phyloP scores from a whole-genome alignment of 306 rosid species.

The Alnus glutinosa region DNA sequence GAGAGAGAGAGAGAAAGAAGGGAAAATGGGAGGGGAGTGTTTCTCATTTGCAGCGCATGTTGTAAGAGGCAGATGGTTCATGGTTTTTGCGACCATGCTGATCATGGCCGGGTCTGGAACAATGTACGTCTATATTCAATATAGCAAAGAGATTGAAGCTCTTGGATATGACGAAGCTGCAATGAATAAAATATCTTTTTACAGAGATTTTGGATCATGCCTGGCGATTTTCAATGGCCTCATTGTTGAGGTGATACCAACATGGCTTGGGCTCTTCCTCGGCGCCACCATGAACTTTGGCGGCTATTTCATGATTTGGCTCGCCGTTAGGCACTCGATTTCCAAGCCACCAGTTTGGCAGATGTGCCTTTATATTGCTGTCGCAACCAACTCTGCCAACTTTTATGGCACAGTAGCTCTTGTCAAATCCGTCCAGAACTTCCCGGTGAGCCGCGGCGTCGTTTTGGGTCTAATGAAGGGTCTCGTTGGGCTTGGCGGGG shows the following conservation, averaged over 20 bases:
- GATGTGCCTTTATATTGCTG: slow-evolving; percentile 45
- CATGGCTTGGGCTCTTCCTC: slow-evolving; percentile 47
- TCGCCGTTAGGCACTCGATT: slow-evolving; percentile 36
- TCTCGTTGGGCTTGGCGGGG: slow-evolving; percentile 53
- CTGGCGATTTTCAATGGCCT: slow-evolving; percentile 45
- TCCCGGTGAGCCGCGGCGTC: slow-evolving; percentile 56
- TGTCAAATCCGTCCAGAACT: slow-evolving; percentile 44
- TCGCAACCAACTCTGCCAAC: slow-evolving; percentile 47
- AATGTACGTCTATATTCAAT: slow-evolving; percentile 39
- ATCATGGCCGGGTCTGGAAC: slow-evolving; percentile 56
- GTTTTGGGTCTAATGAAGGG: slow-evolving; percentile 56
- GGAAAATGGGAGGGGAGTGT: not conserved
- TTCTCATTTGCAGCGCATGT: slow-evolving; percentile 13
- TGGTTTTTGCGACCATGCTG: slow-evolving; percentile 46
- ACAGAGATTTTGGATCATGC: slow-evolving; percentile 48
- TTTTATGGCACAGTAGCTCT: slow-evolving; percentile 48
- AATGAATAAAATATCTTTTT: slow-evolving; percentile 34
- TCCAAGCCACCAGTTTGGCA: slow-evolving; percentile 47
- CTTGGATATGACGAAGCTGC: slow-evolving; percentile 48
- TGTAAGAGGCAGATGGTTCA: slow-evolving; percentile 45
- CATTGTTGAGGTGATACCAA: slow-evolving; percentile 43
- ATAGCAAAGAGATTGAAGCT: slow-evolving; percentile 37
- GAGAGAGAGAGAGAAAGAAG: not conserved
- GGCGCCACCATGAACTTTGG: slow-evolving; percentile 49
- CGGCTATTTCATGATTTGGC: slow-evolving; percentile 54